Evolutionary conservation across 345 rosid genomes (phyloP), one percentile per base, ranked within the genome.

Genomic region (Trapa incisa): DNA sequence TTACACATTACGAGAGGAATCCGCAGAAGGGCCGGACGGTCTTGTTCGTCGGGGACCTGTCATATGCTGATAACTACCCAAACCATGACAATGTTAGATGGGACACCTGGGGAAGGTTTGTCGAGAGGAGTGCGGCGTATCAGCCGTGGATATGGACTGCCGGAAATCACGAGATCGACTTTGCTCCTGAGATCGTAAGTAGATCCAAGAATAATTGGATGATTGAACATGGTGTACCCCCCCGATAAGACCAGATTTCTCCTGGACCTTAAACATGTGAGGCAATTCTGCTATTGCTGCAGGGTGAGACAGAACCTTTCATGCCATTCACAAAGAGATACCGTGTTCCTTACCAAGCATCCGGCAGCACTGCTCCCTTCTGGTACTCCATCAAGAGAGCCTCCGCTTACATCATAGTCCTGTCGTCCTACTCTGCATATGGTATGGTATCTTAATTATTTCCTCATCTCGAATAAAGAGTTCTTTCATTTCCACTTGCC

Each of bases 361-460:
- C 98, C 22, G 75, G 73, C 12, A 93, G 97, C 61, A 84, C 89
- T 5, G 67, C 86, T 32, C 94, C 97, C 36, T 80, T 87, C 42
- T 93, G 98, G 98, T 93, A 90, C 83, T 90, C 98, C 0, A 90
- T 93, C 69, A 93, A 93, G 88, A 87, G 97, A 78, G 98, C 89
- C 68, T 75, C 98, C 0, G 96, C 97, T 0, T 72, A 93, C 71
- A 84, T 93, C 52, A 87, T 93, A 36, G 91, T 93, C 67, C 61
- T 90, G 71, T 73, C 97, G 69, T 90, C 97, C 37, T 93, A 93
- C 75, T 93, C 98, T 15, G 92, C 92, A 58, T 88, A 90, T 63
- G 97, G 97, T 84, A 41, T 8, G 29, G 29, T 0, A 85, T 52
- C 12, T 14, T 22, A 22, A 22, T 22, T 22, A 22, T 11, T 2